These are phyloP conservation scores for Skeletonema grethae DNA, from an alignment of 108 stramenopile species.

Conservation along the genomic window DNA sequence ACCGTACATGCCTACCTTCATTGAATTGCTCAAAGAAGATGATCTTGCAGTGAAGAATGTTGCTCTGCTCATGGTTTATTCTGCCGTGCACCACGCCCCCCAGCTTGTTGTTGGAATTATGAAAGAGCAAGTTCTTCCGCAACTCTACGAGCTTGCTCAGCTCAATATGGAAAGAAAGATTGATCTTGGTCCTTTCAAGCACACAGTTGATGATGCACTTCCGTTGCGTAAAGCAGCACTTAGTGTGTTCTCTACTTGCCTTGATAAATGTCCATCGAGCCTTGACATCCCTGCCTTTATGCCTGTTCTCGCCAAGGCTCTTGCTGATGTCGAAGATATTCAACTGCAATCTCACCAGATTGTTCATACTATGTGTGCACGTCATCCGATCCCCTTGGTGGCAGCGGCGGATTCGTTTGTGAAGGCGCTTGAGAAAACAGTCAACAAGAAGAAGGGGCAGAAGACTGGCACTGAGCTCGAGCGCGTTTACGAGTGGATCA, in stretches of 20 bases:
- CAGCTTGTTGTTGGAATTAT: conserved; percentile 76
- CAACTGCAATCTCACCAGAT: conserved; percentile 85
- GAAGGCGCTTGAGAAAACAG: conserved; percentile 81
- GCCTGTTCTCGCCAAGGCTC: conserved; percentile 74
- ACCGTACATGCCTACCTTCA: conserved; percentile 75
- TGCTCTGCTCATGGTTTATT: conserved; percentile 91
- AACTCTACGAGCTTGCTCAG: conserved; percentile 71
- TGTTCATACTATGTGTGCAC: conserved; percentile 71
- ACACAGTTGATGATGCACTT: conserved; percentile 95
- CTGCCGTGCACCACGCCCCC: conserved; percentile 91
- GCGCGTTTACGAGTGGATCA: conserved; percentile 83
- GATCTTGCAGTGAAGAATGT: conserved; percentile 88
- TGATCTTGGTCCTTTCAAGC: conserved; percentile 98
- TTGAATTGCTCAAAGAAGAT: conserved; percentile 79
- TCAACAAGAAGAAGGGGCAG: conserved; percentile 79
- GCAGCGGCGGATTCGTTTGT: conserved; percentile 73
- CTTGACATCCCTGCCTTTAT: conserved; percentile 75
- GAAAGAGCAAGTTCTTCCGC: conserved; percentile 76
- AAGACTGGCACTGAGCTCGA: conserved; percentile 86
- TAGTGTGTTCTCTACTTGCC: conserved; percentile 87
- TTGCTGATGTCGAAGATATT: conserved; percentile 83
- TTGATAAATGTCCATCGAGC: conserved; percentile 80
- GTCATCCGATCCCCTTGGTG: conserved; percentile 63
- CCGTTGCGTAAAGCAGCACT: conserved; percentile 95
- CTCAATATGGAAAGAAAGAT: conserved; percentile 89